These are phyloP conservation scores for Endotrypanum monterogeii DNA, from an alignment of 208 protist species.

Conservation along the genomic window DNA sequence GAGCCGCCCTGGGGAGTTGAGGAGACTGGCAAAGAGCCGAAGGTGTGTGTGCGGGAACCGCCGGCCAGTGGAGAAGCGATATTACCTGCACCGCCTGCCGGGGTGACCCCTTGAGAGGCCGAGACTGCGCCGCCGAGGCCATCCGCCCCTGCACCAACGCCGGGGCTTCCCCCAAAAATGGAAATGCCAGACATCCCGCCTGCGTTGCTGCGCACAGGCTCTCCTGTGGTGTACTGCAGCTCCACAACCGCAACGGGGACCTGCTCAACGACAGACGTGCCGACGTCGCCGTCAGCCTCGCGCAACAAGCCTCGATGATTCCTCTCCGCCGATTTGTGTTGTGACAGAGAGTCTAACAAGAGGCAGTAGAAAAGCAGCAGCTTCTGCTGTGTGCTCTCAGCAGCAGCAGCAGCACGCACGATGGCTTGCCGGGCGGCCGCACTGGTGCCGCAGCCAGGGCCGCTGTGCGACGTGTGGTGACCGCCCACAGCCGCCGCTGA, in stretches of 20 bases:
- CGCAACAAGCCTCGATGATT: neutral
- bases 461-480: neutral
- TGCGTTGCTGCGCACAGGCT: slow-evolving; percentile 23
- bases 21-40: neutral
- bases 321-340: neutral
- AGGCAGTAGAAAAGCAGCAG: slow-evolving; percentile 57
- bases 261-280: neutral
- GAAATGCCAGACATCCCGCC: neutral
- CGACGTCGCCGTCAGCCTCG: slow-evolving; percentile 9
- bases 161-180: slow-evolving; percentile 3
- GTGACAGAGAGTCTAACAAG: slow-evolving; percentile 35
- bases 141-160: neutral
- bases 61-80: neutral
- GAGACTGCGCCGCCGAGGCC: neutral
- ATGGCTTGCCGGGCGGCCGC: slow-evolving; percentile 1
- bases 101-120: slow-evolving; percentile 3
- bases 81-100: neutral
- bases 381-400: slow-evolving; percentile 35
- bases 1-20: neutral
- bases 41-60: neutral
- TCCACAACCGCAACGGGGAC: slow-evolving; percentile 59
- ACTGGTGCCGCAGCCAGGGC: neutral
- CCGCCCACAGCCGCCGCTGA: slow-evolving; percentile 5
- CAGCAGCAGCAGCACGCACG: slow-evolving; percentile 13
- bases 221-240: slow-evolving; percentile 42